Base-by-base conservation (phyloP, 495 filamentous ascomycete species). In the Aspergillus nanangensis region DNA sequence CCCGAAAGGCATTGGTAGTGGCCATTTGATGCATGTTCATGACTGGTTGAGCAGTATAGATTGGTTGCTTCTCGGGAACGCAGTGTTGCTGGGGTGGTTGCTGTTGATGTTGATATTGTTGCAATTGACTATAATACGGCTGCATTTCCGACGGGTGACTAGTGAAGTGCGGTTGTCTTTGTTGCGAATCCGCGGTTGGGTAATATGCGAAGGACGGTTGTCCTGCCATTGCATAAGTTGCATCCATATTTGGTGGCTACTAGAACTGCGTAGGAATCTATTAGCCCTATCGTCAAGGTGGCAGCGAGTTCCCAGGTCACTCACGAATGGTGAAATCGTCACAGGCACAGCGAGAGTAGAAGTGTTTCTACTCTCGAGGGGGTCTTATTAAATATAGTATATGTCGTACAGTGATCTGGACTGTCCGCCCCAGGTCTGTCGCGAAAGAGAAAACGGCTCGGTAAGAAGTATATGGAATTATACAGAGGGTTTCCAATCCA, bases 181-280 rank as follows among this genome's bases (percentile, higher is more conserved):
- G 72, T 60, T 95, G 86, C 36, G 79, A 72, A 60, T 77, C 83
- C 36, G 83, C 78, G 44, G 92, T 88, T 46, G 80, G 84, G 70
- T 95, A 97, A 76, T 92, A 96, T 80, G 87, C 90, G 77, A 94
- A 96, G 14, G 86, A 72, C 42, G 87, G 76, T 60, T 88, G 87
- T 35, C 82, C 86, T 75, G 86, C 85, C 59, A 79, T 67, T 45
- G 71, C 61, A 59, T 83, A 82, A 59, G 75, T 67, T 52, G 71
- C 63, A 57, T 80, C 79, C 80, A 83, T 83, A 58, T 62, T 66
- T 35, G 7, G 14, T 22, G 17, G 18, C 14, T 43, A 40, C 38
- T 56, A 49, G 27, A 31, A 17, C 1, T 24, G 3, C 3, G 15
- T 13, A n/a, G 2, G 10, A 20, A 22, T 51, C 36, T 35, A 21